Conservation (phyloP, 2,329 filamentous ascomycete species). For the Beauveria sp. region DNA sequence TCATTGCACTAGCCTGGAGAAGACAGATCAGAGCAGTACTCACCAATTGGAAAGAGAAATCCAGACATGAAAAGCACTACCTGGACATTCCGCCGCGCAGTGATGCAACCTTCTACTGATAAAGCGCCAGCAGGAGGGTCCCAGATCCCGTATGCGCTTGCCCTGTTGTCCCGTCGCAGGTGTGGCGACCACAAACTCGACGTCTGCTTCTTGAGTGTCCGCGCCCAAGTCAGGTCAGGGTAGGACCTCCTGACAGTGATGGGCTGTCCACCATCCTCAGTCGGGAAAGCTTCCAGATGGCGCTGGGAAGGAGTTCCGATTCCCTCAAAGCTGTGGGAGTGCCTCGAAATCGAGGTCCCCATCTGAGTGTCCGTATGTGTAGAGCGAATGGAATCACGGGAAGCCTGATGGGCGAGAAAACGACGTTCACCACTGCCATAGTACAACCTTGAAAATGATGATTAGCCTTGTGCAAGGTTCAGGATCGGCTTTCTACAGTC, state of each 20-base stretch:
- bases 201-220: constrained; percentile 37
- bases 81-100: constrained; percentile 65
- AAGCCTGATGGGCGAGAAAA: constrained; percentile 37
- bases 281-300: constrained; percentile 29
- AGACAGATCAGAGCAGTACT: constrained; percentile 21
- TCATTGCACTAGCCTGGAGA: neutral
- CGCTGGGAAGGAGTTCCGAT: constrained; percentile 39
- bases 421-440: constrained; percentile 59
- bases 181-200: constrained; percentile 69
- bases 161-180: constrained; percentile 54
- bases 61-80: constrained; percentile 67
- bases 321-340: constrained; percentile 43
- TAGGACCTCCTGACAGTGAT: constrained; percentile 1
- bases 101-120: constrained; percentile 49
- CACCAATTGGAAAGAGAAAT: constrained; percentile 69
- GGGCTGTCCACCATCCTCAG: neutral
- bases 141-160: constrained; percentile 57
- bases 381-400: constrained; percentile 39
- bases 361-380: constrained; percentile 41
- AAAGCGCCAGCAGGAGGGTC: constrained; percentile 64
- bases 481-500: constrained; percentile 4
- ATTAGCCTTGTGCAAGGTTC: neutral
- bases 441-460: constrained; percentile 45
- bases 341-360: constrained; percentile 36
- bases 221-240: constrained; percentile 14